Percentiles rank a stretch among this genome's conserved stretches.
Conservation (phyloP, 2,329 filamentous ascomycete species). For the Penicillium sp. region DNA sequence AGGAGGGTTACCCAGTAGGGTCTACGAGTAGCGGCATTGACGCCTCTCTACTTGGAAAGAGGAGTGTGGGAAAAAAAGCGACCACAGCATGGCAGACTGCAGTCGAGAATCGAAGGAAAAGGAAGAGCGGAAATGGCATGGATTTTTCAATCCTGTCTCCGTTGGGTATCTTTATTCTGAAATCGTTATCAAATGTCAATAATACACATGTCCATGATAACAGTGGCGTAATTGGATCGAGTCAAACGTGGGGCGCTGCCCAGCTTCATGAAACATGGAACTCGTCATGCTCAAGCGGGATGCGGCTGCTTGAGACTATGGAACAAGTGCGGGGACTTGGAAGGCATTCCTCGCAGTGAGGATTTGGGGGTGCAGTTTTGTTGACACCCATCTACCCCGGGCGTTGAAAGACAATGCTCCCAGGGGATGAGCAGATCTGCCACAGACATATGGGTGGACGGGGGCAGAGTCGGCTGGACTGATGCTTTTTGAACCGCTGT, state of each 20-base stretch:
- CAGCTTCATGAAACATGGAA: neutral
- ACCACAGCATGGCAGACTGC: neutral
- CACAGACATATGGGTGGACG: neutral
- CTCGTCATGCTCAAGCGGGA: neutral
- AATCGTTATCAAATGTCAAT: slow-evolving; percentile 2
- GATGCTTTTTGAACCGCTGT: neutral
- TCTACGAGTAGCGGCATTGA: neutral
- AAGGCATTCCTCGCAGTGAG: neutral
- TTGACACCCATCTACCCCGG: neutral
- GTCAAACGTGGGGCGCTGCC: neutral
- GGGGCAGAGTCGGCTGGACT: neutral
- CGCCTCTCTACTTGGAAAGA: neutral
- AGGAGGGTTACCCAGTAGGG: slow-evolving; percentile 27
- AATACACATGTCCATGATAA: neutral
- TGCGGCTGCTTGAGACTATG: neutral
- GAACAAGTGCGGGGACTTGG: neutral
- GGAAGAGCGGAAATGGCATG: neutral
- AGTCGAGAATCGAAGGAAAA: neutral
- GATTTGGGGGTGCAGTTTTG: neutral
- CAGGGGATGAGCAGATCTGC: neutral
- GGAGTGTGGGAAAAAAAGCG: neutral
- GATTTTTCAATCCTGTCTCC: slow-evolving; percentile 4
- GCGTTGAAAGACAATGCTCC: neutral
- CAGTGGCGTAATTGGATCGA: neutral
- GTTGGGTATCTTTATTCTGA: slow-evolving; percentile 9